Evolutionary conservation across 257 asterid species (phyloP).

Genomic region (Avicennia marina): DNA sequence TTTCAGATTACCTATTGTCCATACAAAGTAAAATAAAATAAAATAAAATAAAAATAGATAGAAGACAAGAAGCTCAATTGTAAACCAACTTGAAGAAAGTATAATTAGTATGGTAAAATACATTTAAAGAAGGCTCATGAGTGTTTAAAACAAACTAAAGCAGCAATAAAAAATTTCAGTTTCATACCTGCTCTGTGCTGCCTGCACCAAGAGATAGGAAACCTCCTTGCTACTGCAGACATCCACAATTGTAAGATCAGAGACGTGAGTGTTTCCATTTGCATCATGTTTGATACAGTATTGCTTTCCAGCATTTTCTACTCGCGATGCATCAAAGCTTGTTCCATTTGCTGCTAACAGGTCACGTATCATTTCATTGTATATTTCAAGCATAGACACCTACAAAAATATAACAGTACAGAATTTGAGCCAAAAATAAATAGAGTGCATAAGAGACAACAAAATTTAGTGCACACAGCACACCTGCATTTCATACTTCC

Average conservation of each 20-base stretch:
- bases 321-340: too few species aligned
- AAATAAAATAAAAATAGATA: too few species aligned
- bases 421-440: neutral
- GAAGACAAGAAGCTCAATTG: too few species aligned
- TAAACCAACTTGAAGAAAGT: too few species aligned
- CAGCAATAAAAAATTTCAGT: neutral
- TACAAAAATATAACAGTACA: constrained; percentile 11
- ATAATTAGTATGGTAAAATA: neutral
- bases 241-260: constrained; percentile 75
- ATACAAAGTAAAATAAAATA: too few species aligned
- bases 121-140: neutral
- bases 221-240: constrained; percentile 90
- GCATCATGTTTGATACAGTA: constrained; percentile 79
- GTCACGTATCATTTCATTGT: constrained; percentile 89
- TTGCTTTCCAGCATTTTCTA: constrained; percentile 66
- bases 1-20: too few species aligned
- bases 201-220: constrained; percentile 77
- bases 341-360: constrained; percentile 59
- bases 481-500: constrained; percentile 99
- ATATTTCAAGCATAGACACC: constrained; percentile 99
- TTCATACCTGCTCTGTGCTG: constrained; percentile 74
- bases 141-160: too few species aligned
- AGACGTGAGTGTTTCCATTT: constrained; percentile 75
- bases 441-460: neutral
- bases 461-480: neutral